Conservation (phyloP, 306 rosid species). For the Lathyrus sativus region DNA sequence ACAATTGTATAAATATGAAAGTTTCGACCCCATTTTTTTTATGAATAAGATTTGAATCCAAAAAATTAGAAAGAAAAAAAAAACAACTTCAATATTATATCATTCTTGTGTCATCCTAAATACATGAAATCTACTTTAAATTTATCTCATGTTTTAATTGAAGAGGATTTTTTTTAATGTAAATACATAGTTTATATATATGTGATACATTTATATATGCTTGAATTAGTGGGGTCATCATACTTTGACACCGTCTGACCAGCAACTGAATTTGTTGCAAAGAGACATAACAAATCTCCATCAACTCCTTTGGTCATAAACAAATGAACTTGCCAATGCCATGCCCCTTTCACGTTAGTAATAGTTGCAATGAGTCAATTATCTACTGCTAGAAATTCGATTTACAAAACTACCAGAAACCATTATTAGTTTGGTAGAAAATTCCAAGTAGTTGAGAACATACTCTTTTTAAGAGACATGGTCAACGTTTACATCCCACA, state of each 20-base stretch:
- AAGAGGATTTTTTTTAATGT: no score
- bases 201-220: not conserved
- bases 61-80: no score
- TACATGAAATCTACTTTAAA: no score
- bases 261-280: not conserved
- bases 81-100: no score
- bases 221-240: conserved; percentile 13
- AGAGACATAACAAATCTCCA: not conserved
- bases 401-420: not conserved
- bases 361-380: not conserved
- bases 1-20: no score
- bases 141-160: no score
- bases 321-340: conserved; percentile 6
- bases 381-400: not conserved
- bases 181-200: no score
- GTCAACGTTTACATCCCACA: conserved; percentile 34
- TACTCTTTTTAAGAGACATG: conserved; percentile 3
- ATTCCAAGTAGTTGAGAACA: not conserved
- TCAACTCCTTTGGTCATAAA: not conserved
- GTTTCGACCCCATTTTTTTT: no score
- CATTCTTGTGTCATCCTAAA: no score
- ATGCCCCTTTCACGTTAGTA: conserved; percentile 20
- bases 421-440: not conserved
- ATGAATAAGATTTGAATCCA: no score
- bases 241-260: conserved; percentile 13